Conservation (phyloP, 108 stramenopile genomes). For the Pelagomonas calceolata region DNA sequence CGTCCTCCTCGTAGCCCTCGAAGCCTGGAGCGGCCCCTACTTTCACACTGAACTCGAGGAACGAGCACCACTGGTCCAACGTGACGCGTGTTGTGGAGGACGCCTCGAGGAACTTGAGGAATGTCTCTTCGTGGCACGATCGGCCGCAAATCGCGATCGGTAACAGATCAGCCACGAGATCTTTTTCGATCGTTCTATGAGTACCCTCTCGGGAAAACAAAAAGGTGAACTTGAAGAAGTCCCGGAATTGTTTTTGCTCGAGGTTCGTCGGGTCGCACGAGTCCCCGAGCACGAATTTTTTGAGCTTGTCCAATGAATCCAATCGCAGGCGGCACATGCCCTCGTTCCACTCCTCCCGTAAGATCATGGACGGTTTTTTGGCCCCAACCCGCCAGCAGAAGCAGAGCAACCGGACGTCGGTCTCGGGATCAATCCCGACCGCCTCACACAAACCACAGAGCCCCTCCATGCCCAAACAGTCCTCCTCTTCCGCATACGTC, state of each 20-base stretch:
- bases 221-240: constrained; percentile 23
- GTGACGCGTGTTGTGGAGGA: background rate
- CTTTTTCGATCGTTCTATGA: constrained; percentile 20
- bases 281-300: background rate
- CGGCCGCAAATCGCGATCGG: background rate
- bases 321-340: constrained; percentile 12
- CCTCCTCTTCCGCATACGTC: no score
- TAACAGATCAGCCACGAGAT: constrained; percentile 4
- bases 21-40: background rate
- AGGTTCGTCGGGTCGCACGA: background rate
- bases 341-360: constrained; percentile 10
- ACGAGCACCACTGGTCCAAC: background rate
- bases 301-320: constrained; percentile 14
- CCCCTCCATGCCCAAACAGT: no score
- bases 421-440: constrained; percentile 16
- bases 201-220: constrained; percentile 22
- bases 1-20: background rate
- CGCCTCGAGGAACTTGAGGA: background rate
- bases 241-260: background rate
- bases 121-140: background rate
- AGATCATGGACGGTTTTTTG: constrained; percentile 14
- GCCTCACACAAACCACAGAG: background rate
- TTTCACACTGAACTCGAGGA: background rate
- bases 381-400: constrained; percentile 21
- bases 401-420: constrained; percentile 14